Evolutionary conservation across 1,284 basidiomycete genomes (phyloP).

Genomic region (Coriolopsis trogii): DNA sequence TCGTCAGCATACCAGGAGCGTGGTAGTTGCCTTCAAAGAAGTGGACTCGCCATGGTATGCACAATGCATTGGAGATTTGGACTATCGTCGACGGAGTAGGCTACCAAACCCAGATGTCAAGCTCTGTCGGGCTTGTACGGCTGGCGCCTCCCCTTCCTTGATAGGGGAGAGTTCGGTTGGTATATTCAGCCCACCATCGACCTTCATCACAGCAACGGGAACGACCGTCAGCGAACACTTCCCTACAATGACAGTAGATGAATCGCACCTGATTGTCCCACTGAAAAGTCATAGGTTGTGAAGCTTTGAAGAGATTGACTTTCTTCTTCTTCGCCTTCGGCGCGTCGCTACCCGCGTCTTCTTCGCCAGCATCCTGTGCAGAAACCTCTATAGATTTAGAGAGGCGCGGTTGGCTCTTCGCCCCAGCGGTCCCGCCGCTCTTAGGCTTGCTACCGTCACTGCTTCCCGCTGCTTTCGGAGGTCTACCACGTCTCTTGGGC

Average conservation of each 20-base stretch:
- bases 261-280: no score
- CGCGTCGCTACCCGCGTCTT: constrained; percentile 14
- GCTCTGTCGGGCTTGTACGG: constrained; percentile 49
- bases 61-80: not conserved
- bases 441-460: constrained; percentile 1
- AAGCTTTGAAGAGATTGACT: constrained; percentile 55
- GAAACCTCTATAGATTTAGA: not conserved
- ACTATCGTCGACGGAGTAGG: constrained; percentile 18
- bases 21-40: no score
- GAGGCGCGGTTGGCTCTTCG: constrained; percentile 7
- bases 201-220: no score
- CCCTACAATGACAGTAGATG: not conserved
- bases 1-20: no score
- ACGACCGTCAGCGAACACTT: no score
- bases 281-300: constrained; percentile 44
- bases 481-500: constrained; percentile 16
- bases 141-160: constrained; percentile 53
- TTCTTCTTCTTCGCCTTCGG: constrained; percentile 68
- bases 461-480: constrained; percentile 6
- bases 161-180: constrained; percentile 66
- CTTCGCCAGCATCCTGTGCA: constrained; percentile 7
- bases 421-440: constrained; percentile 1
- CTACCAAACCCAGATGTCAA: constrained; percentile 27
- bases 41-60: no score
- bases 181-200: constrained; percentile 52